Percentiles rank a stretch among this genome's conserved stretches.
Conservation (phyloP, 2,329 filamentous ascomycete species). For the Penicillium polonicum region DNA sequence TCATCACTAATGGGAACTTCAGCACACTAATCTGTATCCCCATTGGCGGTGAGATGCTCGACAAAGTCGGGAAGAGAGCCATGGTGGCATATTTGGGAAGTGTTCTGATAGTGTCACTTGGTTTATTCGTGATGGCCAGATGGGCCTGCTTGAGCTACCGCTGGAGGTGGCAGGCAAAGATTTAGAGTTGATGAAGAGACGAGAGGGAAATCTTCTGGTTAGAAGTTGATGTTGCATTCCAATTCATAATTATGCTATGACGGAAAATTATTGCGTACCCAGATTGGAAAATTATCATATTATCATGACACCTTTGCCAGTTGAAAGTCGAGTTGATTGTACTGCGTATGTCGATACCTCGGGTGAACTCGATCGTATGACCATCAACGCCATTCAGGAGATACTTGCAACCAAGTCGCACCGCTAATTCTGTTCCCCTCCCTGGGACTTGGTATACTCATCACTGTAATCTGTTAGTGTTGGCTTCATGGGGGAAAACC, state of each 20-base stretch:
- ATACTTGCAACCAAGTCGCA: background rate
- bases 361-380: background rate
- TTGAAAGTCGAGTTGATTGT: background rate
- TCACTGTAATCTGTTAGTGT: conserved; percentile 12
- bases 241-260: background rate
- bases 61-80: conserved; percentile 46
- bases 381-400: background rate
- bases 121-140: conserved; percentile 36
- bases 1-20: background rate
- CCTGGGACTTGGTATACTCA: conserved; percentile 16
- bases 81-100: conserved; percentile 49
- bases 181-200: conserved; percentile 18
- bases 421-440: conserved; percentile 21
- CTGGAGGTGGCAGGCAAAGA: conserved; percentile 40
- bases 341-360: background rate
- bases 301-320: background rate
- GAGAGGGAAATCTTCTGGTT: background rate
- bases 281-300: background rate
- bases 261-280: background rate
- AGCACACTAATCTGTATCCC: conserved; percentile 50
- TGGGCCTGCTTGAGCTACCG: conserved; percentile 42
- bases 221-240: background rate
- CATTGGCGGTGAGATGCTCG: conserved; percentile 50
- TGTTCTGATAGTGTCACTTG: conserved; percentile 40
- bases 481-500: background rate